Evolutionary conservation across 495 filamentous ascomycete genomes (phyloP).

Genomic region (Usnea hakonensis): DNA sequence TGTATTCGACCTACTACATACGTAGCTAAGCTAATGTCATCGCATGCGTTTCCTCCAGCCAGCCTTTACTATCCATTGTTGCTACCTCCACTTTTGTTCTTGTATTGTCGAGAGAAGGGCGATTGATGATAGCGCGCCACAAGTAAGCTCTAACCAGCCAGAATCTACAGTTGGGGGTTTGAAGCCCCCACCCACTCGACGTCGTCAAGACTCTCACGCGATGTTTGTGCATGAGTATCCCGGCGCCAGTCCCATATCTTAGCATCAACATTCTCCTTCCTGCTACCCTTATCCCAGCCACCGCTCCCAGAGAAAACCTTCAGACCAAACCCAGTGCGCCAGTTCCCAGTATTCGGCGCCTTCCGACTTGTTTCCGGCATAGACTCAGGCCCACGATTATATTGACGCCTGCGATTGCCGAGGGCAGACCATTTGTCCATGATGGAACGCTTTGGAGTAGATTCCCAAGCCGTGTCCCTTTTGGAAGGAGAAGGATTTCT

Average conservation of each 20-base stretch:
- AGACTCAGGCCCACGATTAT: slow-evolving; percentile 41
- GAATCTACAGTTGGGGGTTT: slow-evolving; percentile 45
- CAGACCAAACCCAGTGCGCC: slow-evolving; percentile 47
- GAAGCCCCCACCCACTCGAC: slow-evolving; percentile 85
- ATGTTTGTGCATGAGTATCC: slow-evolving; percentile 36
- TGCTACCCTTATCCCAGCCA: slow-evolving; percentile 41
- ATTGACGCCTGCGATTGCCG: slow-evolving; percentile 69
- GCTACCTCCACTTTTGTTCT: neutral
- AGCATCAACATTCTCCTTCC: slow-evolving; percentile 37
- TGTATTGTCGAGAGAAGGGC: neutral
- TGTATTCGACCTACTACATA: slow-evolving; percentile 20
- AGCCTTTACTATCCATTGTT: slow-evolving; percentile 2
- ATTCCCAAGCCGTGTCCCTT: neutral
- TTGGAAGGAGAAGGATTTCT: slow-evolving; percentile 29
- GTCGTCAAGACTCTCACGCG: slow-evolving; percentile 45
- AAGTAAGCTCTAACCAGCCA: slow-evolving; percentile 9
- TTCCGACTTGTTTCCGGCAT: slow-evolving; percentile 28
- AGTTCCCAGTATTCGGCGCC: slow-evolving; percentile 29
- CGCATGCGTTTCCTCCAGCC: slow-evolving; percentile 13
- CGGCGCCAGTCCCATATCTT: slow-evolving; percentile 58
- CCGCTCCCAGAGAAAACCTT: slow-evolving; percentile 40
- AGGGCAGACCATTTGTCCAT: slow-evolving; percentile 84
- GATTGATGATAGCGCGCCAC: neutral
- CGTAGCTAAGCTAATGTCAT: slow-evolving; percentile 17
- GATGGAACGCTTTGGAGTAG: slow-evolving; percentile 33